phyloP scores from a whole-genome alignment of 2,329 filamentous ascomycete genomes.

The Cercospora brassicicola region DNA sequence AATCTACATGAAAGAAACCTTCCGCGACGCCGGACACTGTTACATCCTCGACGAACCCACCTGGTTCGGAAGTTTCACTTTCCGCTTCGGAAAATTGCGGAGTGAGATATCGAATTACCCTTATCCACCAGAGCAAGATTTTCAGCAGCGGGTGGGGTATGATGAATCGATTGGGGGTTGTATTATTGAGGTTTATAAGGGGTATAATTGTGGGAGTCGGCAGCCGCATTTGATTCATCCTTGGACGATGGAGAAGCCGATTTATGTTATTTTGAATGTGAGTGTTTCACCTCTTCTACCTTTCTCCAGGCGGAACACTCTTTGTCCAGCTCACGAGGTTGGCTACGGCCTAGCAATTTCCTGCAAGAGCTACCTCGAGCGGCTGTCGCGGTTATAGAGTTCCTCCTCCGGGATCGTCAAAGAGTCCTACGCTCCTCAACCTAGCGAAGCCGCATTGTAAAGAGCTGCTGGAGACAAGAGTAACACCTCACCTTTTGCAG shows the following conservation, averaged over 20 bases:
- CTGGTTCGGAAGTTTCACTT: not conserved
- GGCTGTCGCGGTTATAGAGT: too few relatives aligned
- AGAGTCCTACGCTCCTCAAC: too few relatives aligned
- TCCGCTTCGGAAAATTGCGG: not conserved
- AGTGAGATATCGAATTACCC: not conserved
- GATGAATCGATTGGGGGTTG: not conserved
- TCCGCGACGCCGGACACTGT: not conserved
- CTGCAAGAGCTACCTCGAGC: too few relatives aligned
- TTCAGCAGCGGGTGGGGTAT: not conserved
- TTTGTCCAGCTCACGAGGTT: too few relatives aligned
- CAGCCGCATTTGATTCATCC: not conserved
- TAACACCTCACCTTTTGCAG: too few relatives aligned
- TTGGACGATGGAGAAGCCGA: not conserved
- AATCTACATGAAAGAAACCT: not conserved
- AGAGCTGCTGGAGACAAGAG: too few relatives aligned
- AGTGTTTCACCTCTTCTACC: too few relatives aligned
- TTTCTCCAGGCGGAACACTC: too few relatives aligned
- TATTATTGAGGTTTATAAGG: not conserved
- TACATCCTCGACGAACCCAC: not conserved
- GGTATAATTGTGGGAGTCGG: not conserved
- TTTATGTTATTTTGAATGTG: constrained; percentile 8
- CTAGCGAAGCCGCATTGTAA: too few relatives aligned
- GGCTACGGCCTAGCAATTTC: too few relatives aligned
- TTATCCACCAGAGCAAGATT: not conserved
- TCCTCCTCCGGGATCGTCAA: too few relatives aligned